Percentiles rank a stretch among this genome's conserved stretches.
Evolutionary conservation across 305 asterid genomes (phyloP).

Genomic region (Fraxinus sp.): DNA sequence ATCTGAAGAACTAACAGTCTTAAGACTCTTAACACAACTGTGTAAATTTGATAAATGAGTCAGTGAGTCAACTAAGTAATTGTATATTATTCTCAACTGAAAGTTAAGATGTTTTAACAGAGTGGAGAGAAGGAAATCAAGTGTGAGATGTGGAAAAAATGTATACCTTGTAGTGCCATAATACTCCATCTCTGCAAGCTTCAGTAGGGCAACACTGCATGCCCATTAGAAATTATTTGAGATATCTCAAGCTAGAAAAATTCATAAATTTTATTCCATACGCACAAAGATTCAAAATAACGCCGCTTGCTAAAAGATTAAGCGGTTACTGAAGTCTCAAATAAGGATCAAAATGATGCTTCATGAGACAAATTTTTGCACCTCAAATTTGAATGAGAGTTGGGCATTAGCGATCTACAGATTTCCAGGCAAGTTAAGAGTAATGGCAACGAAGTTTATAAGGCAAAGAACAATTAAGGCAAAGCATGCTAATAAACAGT

Average conservation of each 20-base stretch:
- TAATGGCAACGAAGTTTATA: not conserved
- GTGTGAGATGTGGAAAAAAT: not conserved
- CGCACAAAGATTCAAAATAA: not conserved
- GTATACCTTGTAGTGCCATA: constrained; percentile 80
- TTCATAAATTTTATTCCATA: not conserved
- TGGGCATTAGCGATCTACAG: not conserved
- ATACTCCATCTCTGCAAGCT: constrained; percentile 80
- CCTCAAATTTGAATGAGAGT: not conserved
- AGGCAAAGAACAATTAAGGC: not conserved
- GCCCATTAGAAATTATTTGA: constrained; percentile 13
- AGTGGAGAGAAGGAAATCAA: not conserved
- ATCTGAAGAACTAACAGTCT: not conserved
- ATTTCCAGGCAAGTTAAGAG: not conserved
- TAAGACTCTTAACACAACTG: not conserved
- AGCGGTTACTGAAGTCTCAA: not conserved
- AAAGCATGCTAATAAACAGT: not conserved
- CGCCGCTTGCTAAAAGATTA: not conserved
- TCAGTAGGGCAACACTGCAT: constrained; percentile 70
- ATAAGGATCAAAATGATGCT: not conserved
- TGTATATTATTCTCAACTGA: not conserved
- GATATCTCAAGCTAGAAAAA: constrained; percentile 6
- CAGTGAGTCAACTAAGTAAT: not conserved
- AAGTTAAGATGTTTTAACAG: not conserved
- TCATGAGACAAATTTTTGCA: not conserved
- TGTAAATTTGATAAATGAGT: not conserved